phyloP scores from a whole-genome alignment of 129 eudicot species.

The Calendula officinalis region DNA sequence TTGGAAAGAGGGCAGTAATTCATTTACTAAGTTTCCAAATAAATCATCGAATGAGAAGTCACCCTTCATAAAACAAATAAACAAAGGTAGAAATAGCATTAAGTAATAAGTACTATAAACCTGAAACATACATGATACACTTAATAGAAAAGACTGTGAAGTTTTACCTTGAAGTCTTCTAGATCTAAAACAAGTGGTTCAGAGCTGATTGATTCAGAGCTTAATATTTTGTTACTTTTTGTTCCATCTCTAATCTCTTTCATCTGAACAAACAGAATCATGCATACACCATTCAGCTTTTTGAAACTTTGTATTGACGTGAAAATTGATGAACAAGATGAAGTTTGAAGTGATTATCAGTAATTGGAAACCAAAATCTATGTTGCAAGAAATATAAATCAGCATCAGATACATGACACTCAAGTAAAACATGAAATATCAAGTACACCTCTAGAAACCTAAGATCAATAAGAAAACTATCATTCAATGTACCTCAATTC shows the following conservation, averaged over 20 bases:
- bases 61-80: slow-evolving; percentile 52
- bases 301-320: slow-evolving; percentile 16
- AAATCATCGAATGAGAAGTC: slow-evolving; percentile 89
- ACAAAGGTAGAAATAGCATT: slow-evolving; percentile 15
- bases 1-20: slow-evolving; percentile 74
- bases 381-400: slow-evolving; percentile 12
- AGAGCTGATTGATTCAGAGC: slow-evolving; percentile 49
- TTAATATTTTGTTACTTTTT: slow-evolving; percentile 36
- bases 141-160: not conserved
- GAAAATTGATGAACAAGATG: slow-evolving; percentile 1
- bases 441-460: not conserved
- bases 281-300: slow-evolving; percentile 15
- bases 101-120: slow-evolving; percentile 13
- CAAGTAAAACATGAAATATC: not conserved
- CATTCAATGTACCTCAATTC: slow-evolving; percentile 8
- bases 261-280: slow-evolving; percentile 47
- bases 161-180: slow-evolving; percentile 80
- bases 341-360: not conserved
- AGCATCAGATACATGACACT: slow-evolving; percentile 13
- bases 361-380: slow-evolving; percentile 13
- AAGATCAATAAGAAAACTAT: slow-evolving; percentile 3
- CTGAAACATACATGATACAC: slow-evolving; percentile 5
- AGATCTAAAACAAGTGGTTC: slow-evolving; percentile 72
- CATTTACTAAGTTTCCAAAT: slow-evolving; percentile 86
- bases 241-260: slow-evolving; percentile 61